Conservation (phyloP, 2,329 filamentous ascomycete species). For the Ceratocystis cacaofunesta region DNA sequence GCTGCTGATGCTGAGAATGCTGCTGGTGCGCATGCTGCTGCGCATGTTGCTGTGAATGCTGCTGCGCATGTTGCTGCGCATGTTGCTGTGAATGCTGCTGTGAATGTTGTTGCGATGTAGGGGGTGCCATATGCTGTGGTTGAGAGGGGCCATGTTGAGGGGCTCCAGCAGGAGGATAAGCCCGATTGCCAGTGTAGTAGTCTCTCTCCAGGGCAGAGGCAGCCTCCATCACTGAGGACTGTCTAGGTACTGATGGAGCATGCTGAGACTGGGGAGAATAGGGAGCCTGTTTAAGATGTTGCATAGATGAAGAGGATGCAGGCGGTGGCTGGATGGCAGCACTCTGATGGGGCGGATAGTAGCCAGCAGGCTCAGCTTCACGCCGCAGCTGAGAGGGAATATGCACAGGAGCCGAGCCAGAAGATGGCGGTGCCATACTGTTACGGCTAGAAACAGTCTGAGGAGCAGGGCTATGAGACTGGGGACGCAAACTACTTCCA, state of each 20-base stretch:
- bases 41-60: no score
- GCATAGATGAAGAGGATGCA: conserved; percentile 31
- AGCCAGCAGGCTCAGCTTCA: conserved; percentile 30
- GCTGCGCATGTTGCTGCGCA: conserved; percentile 12
- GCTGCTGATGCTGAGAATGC: conserved; percentile 18
- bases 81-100: conserved; percentile 21
- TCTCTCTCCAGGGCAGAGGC: conserved; percentile 30
- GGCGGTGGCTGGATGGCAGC: conserved; percentile 18
- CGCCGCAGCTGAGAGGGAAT: conserved; percentile 33
- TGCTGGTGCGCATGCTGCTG: conserved; percentile 2
- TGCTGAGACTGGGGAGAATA: conserved; percentile 38
- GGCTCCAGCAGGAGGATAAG: conserved; percentile 26
- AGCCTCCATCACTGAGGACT: conserved; percentile 28
- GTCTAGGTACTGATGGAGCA: conserved; percentile 29
- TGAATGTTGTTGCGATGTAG: conserved; percentile 33
- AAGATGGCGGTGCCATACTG: conserved; percentile 23
- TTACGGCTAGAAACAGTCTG: conserved; percentile 26
- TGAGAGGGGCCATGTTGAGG: not conserved
- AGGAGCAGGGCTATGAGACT: conserved; percentile 27
- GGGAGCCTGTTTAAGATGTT: conserved; percentile 34
- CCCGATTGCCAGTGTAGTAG: conserved; percentile 32
- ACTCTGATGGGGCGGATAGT: conserved; percentile 32
- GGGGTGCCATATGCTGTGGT: conserved; percentile 23
- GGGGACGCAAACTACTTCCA: conserved; percentile 29
- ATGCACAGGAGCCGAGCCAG: conserved; percentile 22